Conservation (phyloP, 2,329 filamentous ascomycete genomes). For the Penicillium sp. region DNA sequence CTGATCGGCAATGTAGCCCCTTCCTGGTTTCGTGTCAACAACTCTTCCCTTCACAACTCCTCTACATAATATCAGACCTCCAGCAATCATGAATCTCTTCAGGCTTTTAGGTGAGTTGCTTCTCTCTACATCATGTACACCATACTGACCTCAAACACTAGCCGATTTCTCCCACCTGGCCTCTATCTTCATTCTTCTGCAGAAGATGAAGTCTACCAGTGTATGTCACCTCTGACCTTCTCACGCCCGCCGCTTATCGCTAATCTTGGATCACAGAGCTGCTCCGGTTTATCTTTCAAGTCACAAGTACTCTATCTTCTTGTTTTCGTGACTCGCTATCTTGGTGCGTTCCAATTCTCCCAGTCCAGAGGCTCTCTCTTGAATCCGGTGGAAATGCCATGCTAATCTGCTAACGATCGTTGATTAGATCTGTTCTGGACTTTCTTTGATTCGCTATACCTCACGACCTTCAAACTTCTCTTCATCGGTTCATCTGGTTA, state of each 20-base stretch:
- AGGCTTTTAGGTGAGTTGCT: slow-evolving; percentile 59
- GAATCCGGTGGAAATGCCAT: background rate
- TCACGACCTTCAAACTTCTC: slow-evolving; percentile 91
- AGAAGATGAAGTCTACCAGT: slow-evolving; percentile 93
- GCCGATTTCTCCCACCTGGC: slow-evolving; percentile 93
- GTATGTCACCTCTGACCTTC: slow-evolving; percentile 54
- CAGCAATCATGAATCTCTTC: slow-evolving; percentile 66
- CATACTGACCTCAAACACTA: slow-evolving; percentile 43
- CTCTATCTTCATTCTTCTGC: slow-evolving; percentile 90
- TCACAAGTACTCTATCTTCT: slow-evolving; percentile 93
- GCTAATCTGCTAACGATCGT: background rate
- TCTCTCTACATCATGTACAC: background rate
- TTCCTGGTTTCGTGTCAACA: slow-evolving; percentile 44
- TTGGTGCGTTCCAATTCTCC: slow-evolving; percentile 56
- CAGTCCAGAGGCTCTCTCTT: background rate
- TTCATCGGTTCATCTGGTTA: slow-evolving; percentile 90
- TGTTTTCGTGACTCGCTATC: slow-evolving; percentile 90
- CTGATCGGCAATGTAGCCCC: slow-evolving; percentile 21
- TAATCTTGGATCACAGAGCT: slow-evolving; percentile 63
- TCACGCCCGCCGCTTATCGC: background rate
- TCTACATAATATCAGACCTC: slow-evolving; percentile 16
- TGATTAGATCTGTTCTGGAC: slow-evolving; percentile 75
- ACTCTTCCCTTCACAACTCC: slow-evolving; percentile 14
- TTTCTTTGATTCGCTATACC: slow-evolving; percentile 79
- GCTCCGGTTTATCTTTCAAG: slow-evolving; percentile 97